A percentile compares a stretch with the other conserved stretches of the same genome.
These are phyloP conservation scores for Rhynchosporium agropyri DNA, from an alignment of 2,329 filamentous ascomycete genomes.

Conservation along the genomic window DNA sequence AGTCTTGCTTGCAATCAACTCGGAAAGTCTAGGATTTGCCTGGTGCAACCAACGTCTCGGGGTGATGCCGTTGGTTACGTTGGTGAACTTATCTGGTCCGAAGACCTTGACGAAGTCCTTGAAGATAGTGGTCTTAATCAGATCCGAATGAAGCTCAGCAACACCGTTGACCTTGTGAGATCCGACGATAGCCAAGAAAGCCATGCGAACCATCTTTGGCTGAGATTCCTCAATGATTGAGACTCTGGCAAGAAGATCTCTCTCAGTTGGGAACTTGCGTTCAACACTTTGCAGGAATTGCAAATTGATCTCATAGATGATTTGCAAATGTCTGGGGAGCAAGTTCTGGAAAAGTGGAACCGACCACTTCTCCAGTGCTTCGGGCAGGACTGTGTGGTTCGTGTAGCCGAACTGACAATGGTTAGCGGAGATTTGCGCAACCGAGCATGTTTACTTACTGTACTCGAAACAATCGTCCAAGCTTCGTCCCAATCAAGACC, in stretches of 20 bases:
- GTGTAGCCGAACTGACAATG: constrained; percentile 78
- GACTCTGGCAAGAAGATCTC: constrained; percentile 82
- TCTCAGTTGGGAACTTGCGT: constrained; percentile 84
- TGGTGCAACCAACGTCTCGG: constrained; percentile 96
- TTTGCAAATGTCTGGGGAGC: constrained; percentile 90
- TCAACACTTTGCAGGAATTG: constrained; percentile 91
- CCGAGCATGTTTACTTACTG: constrained; percentile 50
- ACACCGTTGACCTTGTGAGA: constrained; percentile 99
- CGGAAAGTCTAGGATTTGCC: constrained; percentile 89
- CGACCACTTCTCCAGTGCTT: constrained; percentile 98
- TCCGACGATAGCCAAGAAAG: constrained; percentile 89
- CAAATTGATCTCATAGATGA: constrained; percentile 98
- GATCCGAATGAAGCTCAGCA: constrained; percentile 93
- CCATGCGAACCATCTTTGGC: constrained; percentile 98
- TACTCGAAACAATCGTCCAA: constrained; percentile 77
- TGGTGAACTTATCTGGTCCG: constrained; percentile 95
- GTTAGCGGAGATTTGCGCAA: constrained; percentile 16
- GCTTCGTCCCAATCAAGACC: constrained; percentile 91
- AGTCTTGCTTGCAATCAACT: constrained; percentile 87
- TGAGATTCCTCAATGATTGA: constrained; percentile 97
- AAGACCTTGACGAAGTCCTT: constrained; percentile 97
- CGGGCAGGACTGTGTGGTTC: constrained; percentile 96
- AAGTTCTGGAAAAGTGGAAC: constrained; percentile 90
- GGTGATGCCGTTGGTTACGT: constrained; percentile 98
- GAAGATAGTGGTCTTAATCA: constrained; percentile 99